Base-by-base conservation (phyloP, 768 basidiomycete species). In the Pisolithus orientalis region DNA sequence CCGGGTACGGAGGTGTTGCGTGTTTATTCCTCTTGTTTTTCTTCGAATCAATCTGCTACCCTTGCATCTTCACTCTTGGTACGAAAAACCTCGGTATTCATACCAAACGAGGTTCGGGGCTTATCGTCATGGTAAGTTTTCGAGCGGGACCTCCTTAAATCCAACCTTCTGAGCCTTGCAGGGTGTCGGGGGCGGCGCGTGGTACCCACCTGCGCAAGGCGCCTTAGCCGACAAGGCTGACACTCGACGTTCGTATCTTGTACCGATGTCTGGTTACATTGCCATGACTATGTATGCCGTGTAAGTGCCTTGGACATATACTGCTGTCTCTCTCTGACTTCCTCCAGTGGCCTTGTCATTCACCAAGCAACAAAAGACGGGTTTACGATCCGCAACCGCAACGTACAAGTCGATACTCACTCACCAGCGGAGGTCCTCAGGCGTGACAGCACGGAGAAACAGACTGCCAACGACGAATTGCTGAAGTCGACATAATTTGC, bases 41-140 rank as follows among this genome's bases (percentile, higher is more conserved):
- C 74, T 85, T 85, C 63, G 85, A 87, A 66, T 85, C 83, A 29
- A 86, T 87, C 53, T 87, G 84, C 59, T 84, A 84, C 57, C 82
- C 83, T 70, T 80, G 78, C 54, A 81, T 84, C 53, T 84, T 84
- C 69, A 84, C 82, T 3, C 71, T 84, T 37, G 82, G 74, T 7
- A 84, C 83, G 47, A 82, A 83, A 70, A 80, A 81, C 59, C 67
- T 84, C 32, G 83, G 83, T 28, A 70, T 71, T 39, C 72, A 83
- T 60, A 82, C 82, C 5, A 84, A 83, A 63, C 67, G 67, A 49
- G 83, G 83, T 4, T 84, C 83, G 13, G 79, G 81, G 51, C 65
- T 84, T 53, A 80, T 84, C 53, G 83, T 83, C 34, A 83, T 84
- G 83, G 80, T 66, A 37, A 49, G 62, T 4, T 7, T 9, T 42